phyloP scores from a whole-genome alignment of 495 filamentous ascomycete species.

The Penicillium desertorum region DNA sequence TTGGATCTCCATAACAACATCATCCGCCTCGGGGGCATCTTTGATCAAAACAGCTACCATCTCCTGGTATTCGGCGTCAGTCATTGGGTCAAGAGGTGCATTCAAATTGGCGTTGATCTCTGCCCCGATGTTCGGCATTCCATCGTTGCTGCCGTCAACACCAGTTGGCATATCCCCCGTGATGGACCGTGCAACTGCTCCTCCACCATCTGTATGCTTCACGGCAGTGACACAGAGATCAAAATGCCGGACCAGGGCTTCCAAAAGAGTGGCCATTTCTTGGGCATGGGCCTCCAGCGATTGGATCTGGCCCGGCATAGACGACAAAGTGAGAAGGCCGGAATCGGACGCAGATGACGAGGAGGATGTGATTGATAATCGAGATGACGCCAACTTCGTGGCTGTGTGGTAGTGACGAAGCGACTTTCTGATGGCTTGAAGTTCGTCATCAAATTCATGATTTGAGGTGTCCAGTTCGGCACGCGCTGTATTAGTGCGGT shows the following conservation, averaged over 20 bases:
- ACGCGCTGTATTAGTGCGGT: constrained; percentile 54
- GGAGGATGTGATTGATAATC: constrained; percentile 41
- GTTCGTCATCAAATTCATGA: constrained; percentile 53
- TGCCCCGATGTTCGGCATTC: constrained; percentile 58
- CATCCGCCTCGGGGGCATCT: constrained; percentile 84
- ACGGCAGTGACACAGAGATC: constrained; percentile 93
- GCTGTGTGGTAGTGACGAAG: constrained; percentile 47
- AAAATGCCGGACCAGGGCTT: constrained; percentile 86
- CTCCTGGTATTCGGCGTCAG: constrained; percentile 71
- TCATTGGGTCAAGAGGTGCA: constrained; percentile 65
- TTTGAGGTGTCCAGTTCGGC: constrained; percentile 51
- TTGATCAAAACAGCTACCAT: constrained; percentile 80
- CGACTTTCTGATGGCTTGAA: constrained; percentile 61
- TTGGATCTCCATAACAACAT: constrained; percentile 81
- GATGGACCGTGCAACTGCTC: constrained; percentile 63
- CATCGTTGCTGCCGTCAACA: constrained; percentile 50
- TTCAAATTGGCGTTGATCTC: constrained; percentile 52
- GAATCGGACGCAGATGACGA: constrained; percentile 39
- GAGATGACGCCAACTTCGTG: constrained; percentile 43
- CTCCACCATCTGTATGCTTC: constrained; percentile 87
- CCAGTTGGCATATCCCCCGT: constrained; percentile 60
- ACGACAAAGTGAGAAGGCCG: constrained; percentile 43
- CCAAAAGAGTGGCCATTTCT: constrained; percentile 77
- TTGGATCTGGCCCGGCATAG: constrained; percentile 66
- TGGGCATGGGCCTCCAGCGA: constrained; percentile 74